Base-by-base conservation (phyloP, 73 alveolate species). In the Paraurostyla sp. region DNA sequence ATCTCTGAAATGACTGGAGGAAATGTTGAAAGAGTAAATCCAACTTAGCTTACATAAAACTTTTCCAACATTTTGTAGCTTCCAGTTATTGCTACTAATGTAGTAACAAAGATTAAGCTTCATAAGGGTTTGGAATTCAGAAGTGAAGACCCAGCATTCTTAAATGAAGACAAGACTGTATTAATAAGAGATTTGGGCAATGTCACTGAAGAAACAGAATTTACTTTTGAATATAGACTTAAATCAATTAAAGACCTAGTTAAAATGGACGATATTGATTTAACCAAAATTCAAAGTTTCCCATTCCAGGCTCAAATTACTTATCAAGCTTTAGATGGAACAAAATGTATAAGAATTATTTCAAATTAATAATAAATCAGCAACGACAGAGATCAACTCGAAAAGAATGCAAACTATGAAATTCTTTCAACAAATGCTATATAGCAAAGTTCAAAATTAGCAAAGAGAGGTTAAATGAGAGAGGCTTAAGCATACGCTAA, bases 1-100 rank as follows among this genome's bases (percentile, higher is more conserved):
- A 87, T 97, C 54, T 91, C 95, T 89, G 99, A 96, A 58, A 71
- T 85, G 45, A 91, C 98, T 13, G 99, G 98, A 87, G 99, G 99
- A 41, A 91, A 80, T 54, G 95, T 97, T 46, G 90, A 92, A 40
- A 90, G 98, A 69, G 99, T 97, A 20, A 91, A 91, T 25, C 99
- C 98, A 22, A 97, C 83, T 35, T 56, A 94, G 27, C 91, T 97
- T 58, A 88, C 92, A 15, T 82, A 95, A 56, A 94, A 97, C 80
- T 96, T 97, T 84, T 88, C 97, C 9, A 96, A 95, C 54, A 94
- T 97, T 45, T 91, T 96, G 49, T 51, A 80, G 57, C 93, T 75
- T 62, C 95, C 92, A 56, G 96, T 96, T 11, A 95, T 97, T 83
- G 99, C 98, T 3, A 90, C 97, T 40, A 91, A 96, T 33, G 98